phyloP scores from a whole-genome alignment of 345 rosid species.

The Murraya paniculata region DNA sequence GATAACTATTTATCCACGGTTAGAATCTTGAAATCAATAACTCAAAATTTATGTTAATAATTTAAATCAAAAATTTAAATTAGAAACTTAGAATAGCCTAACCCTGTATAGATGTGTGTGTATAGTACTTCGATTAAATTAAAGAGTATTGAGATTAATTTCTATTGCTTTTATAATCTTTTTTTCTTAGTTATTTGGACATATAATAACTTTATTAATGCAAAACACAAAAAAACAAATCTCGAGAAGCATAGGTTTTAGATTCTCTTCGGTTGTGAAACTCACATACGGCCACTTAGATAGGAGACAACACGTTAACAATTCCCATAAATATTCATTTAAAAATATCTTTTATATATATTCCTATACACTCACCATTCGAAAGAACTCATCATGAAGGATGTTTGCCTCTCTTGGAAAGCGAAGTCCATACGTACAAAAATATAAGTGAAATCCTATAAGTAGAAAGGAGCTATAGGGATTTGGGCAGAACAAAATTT shows the following conservation, averaged over 20 bases:
- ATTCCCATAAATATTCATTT: constrained; percentile 16
- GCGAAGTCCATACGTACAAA: neutral
- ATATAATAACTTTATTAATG: neutral
- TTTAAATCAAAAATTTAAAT: no score
- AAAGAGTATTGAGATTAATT: no score
- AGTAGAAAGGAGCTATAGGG: neutral
- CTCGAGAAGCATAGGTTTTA: constrained; percentile 2
- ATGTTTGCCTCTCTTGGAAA: constrained; percentile 41
- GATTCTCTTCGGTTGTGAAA: constrained; percentile 9
- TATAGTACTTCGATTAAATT: no score
- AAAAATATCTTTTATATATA: neutral
- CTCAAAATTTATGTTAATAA: no score
- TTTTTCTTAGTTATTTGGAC: neutral
- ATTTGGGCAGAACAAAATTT: constrained; percentile 8
- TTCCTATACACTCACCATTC: neutral
- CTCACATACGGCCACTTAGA: neutral
- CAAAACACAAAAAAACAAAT: neutral
- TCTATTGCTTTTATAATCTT: no score
- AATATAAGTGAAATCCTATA: neutral
- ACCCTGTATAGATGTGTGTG: no score
- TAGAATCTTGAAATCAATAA: no score
- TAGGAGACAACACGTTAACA: constrained; percentile 1
- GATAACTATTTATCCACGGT: no score
- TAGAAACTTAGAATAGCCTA: no score
- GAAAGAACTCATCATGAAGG: constrained; percentile 33